Evolutionary conservation across 1,284 basidiomycete species (phyloP).

Genomic region (Papiliotrema flavescens): DNA sequence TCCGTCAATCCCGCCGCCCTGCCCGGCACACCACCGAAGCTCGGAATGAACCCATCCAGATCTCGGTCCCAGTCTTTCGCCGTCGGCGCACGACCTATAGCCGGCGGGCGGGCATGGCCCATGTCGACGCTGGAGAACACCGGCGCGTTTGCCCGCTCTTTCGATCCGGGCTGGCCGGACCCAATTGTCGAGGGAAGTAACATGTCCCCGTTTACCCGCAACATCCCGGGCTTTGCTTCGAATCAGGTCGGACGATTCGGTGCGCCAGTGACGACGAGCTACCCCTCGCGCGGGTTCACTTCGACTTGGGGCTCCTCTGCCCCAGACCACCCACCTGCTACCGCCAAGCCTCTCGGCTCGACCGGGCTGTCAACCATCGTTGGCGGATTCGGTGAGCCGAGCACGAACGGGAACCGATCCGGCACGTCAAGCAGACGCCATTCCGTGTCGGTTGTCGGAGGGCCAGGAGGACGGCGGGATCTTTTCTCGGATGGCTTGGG

Average conservation of each 20-base stretch:
- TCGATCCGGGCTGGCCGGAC: slow-evolving; percentile 29
- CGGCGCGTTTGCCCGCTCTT: slow-evolving; percentile 16
- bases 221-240: slow-evolving; percentile 12
- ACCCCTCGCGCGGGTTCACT: slow-evolving; percentile 22
- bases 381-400: slow-evolving; percentile 27
- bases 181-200: slow-evolving; percentile 31
- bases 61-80: slow-evolving; percentile 44
- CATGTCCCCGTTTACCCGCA: slow-evolving; percentile 42
- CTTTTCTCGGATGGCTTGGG: slow-evolving; percentile 54
- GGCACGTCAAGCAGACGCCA: slow-evolving; percentile 80
- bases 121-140: slow-evolving; percentile 31
- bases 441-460: slow-evolving; percentile 71
- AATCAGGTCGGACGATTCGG: background rate
- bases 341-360: slow-evolving; percentile 24
- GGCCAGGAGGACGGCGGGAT: slow-evolving; percentile 38
- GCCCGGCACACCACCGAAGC: slow-evolving; percentile 38
- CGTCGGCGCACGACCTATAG: slow-evolving; percentile 31
- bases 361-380: slow-evolving; percentile 25
- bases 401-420: slow-evolving; percentile 26
- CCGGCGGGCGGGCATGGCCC: slow-evolving; percentile 24
- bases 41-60: slow-evolving; percentile 37
- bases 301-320: slow-evolving; percentile 16
- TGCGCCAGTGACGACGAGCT: slow-evolving; percentile 9
- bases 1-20: slow-evolving; percentile 19
- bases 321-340: slow-evolving; percentile 22